Conservation (phyloP, 2,329 filamentous ascomycete species). For the Fusarium verticillioides region DNA sequence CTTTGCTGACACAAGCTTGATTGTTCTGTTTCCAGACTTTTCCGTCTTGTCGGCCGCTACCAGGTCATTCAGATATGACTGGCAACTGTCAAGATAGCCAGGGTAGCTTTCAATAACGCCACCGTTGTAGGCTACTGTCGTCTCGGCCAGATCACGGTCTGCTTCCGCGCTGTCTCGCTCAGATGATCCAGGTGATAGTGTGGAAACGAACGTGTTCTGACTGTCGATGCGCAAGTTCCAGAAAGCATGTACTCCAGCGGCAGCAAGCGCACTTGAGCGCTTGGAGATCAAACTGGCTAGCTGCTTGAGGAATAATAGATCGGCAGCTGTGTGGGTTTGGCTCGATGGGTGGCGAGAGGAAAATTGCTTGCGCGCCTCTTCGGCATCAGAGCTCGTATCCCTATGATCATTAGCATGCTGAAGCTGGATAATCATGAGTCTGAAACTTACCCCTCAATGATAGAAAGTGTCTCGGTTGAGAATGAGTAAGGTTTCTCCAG, state of each 20-base stretch:
- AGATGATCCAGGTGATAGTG: constrained; percentile 47
- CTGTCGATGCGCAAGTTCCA: constrained; percentile 66
- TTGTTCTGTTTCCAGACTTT: constrained; percentile 54
- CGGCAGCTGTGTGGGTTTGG: constrained; percentile 53
- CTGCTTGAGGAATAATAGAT: constrained; percentile 63
- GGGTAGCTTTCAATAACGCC: constrained; percentile 85
- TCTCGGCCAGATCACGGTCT: constrained; percentile 60
- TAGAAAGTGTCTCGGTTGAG: constrained; percentile 69
- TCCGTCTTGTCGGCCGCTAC: constrained; percentile 49
- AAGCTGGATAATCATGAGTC: too few relatives aligned
- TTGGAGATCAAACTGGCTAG: constrained; percentile 66
- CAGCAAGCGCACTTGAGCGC: constrained; percentile 69
- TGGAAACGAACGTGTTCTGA: constrained; percentile 51
- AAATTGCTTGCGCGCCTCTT: constrained; percentile 61
- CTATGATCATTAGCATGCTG: constrained; percentile 49
- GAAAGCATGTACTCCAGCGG: constrained; percentile 67
- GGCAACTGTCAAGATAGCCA: constrained; percentile 69
- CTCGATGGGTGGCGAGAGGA: constrained; percentile 60
- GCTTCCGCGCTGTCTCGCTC: constrained; percentile 60
- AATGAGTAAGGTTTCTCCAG: constrained; percentile 66
- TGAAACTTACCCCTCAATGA: constrained; percentile 64
- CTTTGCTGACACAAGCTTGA: constrained; percentile 74
- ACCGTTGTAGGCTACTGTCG: constrained; percentile 80
- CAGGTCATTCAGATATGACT: constrained; percentile 71
- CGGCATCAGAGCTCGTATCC: constrained; percentile 56